Base-by-base conservation (phyloP, 2,329 filamentous ascomycete species). In the Botryotinia calthae region DNA sequence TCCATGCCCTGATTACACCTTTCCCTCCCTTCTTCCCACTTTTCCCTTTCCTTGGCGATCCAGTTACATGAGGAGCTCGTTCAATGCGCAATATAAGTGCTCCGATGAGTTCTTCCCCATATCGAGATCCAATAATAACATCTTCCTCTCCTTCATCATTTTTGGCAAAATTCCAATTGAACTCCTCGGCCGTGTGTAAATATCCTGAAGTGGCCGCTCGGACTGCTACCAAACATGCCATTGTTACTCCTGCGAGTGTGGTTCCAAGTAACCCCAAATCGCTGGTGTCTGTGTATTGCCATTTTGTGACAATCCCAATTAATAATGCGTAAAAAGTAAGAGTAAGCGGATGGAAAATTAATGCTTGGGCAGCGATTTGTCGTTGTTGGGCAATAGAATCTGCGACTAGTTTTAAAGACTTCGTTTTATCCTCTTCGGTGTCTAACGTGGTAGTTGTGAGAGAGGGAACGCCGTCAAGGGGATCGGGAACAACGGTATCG, bases 371-470 rank as follows among this genome's bases (percentile, higher is more conserved):
- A 75, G 74, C 76, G 14, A 87, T 83, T 80, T 93, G 90, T 75
- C 91, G 89, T 84, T 96, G 94, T 82, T 97, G 91, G 51, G 93
- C 92, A 67, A 97, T 88, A 73, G 91, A 93, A 82, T 95, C 93
- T 74, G 93, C 91, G 56, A 97, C 86, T 31, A 97, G 87, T 75
- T 88, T 87, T 69, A 97, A 85, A 28, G 91, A 90, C 72, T 89
- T 86, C 75, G 89, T 83, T 79, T 91, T 89, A 80, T 94, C 91
- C 69, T 85, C 80, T 67, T 88, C 83, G 67, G 79, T 79, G 63
- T 85, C 84, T 61, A 90, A 83, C 34, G 87, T 81, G 77, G 89
- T 87, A 69, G 92, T 89, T 68, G 86, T 87, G 61, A 94, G 87
- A 14, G 89, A 86, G 9, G 90, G 90, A 72, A 92, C 84, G 77